These are phyloP conservation scores for Phytophthora hibernalis DNA, from an alignment of 352 stramenopile species.

Conservation along the genomic window DNA sequence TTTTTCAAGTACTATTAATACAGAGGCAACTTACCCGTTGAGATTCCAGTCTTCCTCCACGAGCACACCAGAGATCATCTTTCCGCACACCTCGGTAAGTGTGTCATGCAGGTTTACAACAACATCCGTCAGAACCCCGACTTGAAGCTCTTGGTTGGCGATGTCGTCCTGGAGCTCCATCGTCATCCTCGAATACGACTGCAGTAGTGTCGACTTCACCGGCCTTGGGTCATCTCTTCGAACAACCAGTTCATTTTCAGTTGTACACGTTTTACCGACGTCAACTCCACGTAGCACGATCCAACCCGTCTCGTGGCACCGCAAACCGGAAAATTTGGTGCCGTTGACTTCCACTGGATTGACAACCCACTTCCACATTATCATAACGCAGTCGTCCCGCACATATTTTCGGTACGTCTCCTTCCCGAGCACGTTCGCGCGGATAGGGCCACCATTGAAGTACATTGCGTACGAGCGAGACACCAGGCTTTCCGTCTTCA, in stretches of 20 bases:
- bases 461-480: slow-evolving; percentile 31
- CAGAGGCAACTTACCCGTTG: slow-evolving; percentile 17
- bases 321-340: slow-evolving; percentile 38
- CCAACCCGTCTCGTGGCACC: slow-evolving; percentile 45
- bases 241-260: background rate
- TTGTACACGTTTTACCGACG: background rate
- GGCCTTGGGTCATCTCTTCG: background rate
- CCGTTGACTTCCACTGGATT: slow-evolving; percentile 49
- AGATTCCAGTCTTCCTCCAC: slow-evolving; percentile 58
- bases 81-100: slow-evolving; percentile 33
- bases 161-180: slow-evolving; percentile 61
- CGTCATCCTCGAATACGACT: slow-evolving; percentile 58
- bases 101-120: slow-evolving; percentile 46
- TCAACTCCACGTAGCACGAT: slow-evolving; percentile 28
- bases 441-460: slow-evolving; percentile 30
- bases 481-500: slow-evolving; percentile 35
- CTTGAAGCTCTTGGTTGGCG: slow-evolving; percentile 44
- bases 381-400: slow-evolving; percentile 33
- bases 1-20: no score
- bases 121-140: slow-evolving; percentile 47
- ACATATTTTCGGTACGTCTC: slow-evolving; percentile 52
- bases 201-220: slow-evolving; percentile 41
- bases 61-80: slow-evolving; percentile 45
- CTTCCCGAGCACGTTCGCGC: slow-evolving; percentile 50
- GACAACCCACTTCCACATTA: slow-evolving; percentile 58